Conservation (phyloP, 2,329 filamentous ascomycete species). For the Ophiostoma ulmi region DNA sequence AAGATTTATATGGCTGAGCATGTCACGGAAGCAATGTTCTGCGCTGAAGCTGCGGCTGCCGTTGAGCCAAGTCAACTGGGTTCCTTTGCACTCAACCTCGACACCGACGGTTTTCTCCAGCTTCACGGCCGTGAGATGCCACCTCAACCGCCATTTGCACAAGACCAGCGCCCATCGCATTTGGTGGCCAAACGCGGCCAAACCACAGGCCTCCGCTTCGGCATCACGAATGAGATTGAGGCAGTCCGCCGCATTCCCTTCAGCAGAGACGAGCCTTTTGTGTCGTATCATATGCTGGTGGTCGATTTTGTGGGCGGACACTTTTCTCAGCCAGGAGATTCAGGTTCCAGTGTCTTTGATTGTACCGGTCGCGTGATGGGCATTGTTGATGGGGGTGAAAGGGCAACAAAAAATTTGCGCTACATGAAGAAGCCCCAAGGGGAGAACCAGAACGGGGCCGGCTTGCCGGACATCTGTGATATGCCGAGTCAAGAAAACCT, state of each 20-base stretch:
- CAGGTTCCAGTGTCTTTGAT: neutral
- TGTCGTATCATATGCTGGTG: neutral
- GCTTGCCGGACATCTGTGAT: neutral
- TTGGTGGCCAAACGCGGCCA: neutral
- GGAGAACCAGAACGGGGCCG: neutral
- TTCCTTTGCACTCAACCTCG: neutral
- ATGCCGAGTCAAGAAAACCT: too few relatives aligned
- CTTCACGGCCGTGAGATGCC: neutral
- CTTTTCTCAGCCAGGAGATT: neutral
- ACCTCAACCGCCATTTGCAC: neutral
- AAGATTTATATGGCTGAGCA: neutral
- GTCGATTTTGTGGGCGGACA: constrained; percentile 1
- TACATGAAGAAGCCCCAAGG: neutral
- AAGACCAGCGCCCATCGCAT: neutral
- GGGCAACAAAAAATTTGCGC: neutral
- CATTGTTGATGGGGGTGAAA: neutral
- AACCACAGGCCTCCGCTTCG: neutral
- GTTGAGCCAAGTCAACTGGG: neutral
- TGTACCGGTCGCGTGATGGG: neutral
- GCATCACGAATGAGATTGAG: neutral
- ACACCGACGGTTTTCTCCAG: neutral
- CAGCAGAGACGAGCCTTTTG: neutral
- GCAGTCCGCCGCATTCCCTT: neutral
- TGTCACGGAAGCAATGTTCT: neutral
- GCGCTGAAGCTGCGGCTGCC: neutral